A percentile compares a stretch with the other conserved stretches of the same genome.
Conservation (phyloP, 805 yeast genomes). For the Myxozyma mucilagina region DNA sequence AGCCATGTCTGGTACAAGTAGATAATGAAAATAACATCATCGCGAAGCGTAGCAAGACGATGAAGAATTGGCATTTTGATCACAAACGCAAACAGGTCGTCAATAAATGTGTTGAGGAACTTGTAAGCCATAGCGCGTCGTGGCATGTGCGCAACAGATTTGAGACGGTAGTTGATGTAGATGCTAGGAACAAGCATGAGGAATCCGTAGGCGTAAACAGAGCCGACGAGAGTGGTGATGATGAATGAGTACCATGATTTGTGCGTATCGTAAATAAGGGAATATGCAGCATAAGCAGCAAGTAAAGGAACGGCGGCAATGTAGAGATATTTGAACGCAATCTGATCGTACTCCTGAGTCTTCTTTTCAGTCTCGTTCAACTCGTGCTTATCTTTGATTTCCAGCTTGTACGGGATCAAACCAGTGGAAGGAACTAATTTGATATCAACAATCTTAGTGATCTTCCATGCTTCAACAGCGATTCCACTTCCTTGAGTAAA, state of each 20-base stretch:
- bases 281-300: constrained; percentile 43
- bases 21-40: constrained; percentile 46
- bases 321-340: constrained; percentile 45
- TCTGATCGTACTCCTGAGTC: constrained; percentile 45
- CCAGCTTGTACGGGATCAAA: constrained; percentile 32
- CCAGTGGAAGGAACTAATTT: constrained; percentile 33
- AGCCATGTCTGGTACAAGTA: constrained; percentile 46
- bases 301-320: constrained; percentile 44
- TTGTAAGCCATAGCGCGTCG: constrained; percentile 47
- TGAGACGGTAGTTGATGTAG: constrained; percentile 47
- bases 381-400: constrained; percentile 41
- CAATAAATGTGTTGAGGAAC: constrained; percentile 46
- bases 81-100: constrained; percentile 47
- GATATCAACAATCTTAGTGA: constrained; percentile 42
- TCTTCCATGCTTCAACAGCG: constrained; percentile 48
- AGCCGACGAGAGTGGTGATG: constrained; percentile 45
- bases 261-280: constrained; percentile 44
- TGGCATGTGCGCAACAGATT: constrained; percentile 48
- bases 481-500: constrained; percentile 44
- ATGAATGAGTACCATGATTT: constrained; percentile 49
- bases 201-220: constrained; percentile 48
- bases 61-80: constrained; percentile 48
- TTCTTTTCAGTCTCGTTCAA: constrained; percentile 44
- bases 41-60: constrained; percentile 46
- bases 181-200: constrained; percentile 45